Base-by-base conservation (phyloP, 2,329 filamentous ascomycete genomes). In the Metarhizium robertsii region DNA sequence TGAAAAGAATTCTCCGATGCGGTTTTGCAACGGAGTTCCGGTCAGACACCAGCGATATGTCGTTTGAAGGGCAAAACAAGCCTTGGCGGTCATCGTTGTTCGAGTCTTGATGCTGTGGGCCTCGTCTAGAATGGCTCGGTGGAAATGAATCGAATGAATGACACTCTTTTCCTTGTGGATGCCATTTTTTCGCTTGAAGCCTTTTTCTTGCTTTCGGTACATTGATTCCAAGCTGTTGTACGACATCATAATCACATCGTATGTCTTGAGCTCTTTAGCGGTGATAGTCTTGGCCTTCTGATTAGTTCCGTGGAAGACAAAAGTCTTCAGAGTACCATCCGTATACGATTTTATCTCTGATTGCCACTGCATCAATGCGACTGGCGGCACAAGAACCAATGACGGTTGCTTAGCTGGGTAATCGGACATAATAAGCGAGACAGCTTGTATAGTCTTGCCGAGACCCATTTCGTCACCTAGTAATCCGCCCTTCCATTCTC, bases 401-500 rank as follows among this genome's bases (percentile, higher is more conserved):
- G 90, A 88, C 1, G 94, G 92, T 54, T 86, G 75, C 62, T 87
- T 87, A 25, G 85, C 88, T 3, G 92, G 92, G 64, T 89, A 96
- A 68, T 97, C 92, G 1, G 92, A 96, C 94, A 97, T 97, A 70
- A 99, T 91, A 48, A 99, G 80, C 3, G 92, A 96, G 18, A 99
- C 94, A 2, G 94, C 92, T 71, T 99, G 94, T 52, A 99, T 97
- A 0, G 94, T 99, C 75, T 99, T 99, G 52, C 94, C 94, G 73
- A 99, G 88, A 6, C 94, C 94, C 94, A 99, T 99, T 72, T 99
- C 94, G 63, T 99, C 94, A 57, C 94, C 94, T 2, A 99, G 80
- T 2, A 99, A 77, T 14, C 94, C 94, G 18, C 94, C 94, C 65
- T 85, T 89, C 80, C 92, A 97, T 43, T 87, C 74, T 0, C 84